A percentile compares a stretch with the other conserved stretches of the same genome.
phyloP scores from a whole-genome alignment of 371 early-diverging fungal genomes.

The Apophysomyces ossiformis region DNA sequence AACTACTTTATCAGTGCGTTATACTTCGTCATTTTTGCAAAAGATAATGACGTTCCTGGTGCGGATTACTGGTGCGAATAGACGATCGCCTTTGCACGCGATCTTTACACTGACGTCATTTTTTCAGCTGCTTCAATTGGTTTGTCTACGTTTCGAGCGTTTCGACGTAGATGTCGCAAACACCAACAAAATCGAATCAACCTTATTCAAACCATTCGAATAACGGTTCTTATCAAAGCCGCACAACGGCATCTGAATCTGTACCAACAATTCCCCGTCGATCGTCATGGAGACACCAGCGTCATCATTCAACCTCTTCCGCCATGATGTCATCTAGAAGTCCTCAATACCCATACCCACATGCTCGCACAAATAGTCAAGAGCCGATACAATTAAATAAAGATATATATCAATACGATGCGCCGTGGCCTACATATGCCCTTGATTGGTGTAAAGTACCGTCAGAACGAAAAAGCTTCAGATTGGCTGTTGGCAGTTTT shows the following conservation, averaged over 20 bases:
- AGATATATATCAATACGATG: constrained; percentile 77
- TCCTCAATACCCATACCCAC: constrained; percentile 17
- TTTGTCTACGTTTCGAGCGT: background rate
- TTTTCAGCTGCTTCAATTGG: background rate
- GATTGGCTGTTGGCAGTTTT: constrained; percentile 81
- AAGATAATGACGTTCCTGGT: too few species aligned
- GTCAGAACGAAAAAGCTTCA: constrained; percentile 60
- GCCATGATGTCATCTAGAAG: constrained; percentile 3
- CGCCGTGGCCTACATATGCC: constrained; percentile 84
- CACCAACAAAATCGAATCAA: background rate
- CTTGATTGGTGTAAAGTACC: constrained; percentile 78
- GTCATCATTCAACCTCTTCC: constrained; percentile 6
- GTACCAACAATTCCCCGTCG: constrained; percentile 2
- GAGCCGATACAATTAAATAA: constrained; percentile 32
- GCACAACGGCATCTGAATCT: constrained; percentile 1
- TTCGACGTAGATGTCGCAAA: background rate
- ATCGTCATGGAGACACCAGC: constrained; percentile 7
- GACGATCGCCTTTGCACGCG: too few species aligned
- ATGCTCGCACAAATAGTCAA: constrained; percentile 2
- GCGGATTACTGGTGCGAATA: too few species aligned
- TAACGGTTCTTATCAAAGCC: constrained; percentile 1
- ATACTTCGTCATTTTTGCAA: too few species aligned
- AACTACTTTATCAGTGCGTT: too few species aligned
- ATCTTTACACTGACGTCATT: background rate
- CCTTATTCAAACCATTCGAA: background rate